Percentiles rank a stretch among this genome's conserved stretches.
phyloP scores from a whole-genome alignment of 129 eudicot species.

The Flaveria trinervia region DNA sequence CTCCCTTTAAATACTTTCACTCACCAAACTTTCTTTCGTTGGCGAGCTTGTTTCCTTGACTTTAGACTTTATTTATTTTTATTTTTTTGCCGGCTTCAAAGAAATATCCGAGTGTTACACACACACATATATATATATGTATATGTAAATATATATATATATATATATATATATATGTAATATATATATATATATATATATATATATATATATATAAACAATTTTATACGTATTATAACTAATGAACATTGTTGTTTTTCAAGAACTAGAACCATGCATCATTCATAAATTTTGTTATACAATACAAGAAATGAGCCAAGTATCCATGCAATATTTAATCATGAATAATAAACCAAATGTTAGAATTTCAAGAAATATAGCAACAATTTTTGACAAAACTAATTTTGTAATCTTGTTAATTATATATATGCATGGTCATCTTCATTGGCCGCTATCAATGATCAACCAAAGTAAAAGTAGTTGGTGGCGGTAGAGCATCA shows the following conservation, averaged over 20 bases:
- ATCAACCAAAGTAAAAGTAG: slow-evolving; percentile 4
- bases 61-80: no score
- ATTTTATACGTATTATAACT: no score
- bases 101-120: no score
- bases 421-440: neutral
- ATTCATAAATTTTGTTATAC: neutral
- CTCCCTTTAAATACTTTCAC: no score
- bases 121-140: no score
- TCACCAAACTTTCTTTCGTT: no score
- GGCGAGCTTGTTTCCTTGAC: no score
- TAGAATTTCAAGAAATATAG: neutral
- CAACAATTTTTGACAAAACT: neutral
- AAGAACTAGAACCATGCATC: neutral
- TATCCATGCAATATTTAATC: neutral
- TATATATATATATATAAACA: no score
- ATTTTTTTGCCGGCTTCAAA: no score
- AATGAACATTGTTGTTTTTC: neutral
- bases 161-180: no score
- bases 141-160: no score
- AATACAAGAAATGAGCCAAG: neutral
- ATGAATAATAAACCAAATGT: neutral
- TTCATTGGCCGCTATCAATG: neutral
- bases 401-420: neutral
- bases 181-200: no score
- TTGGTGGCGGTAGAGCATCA: neutral